Evolutionary conservation across 805 yeast genomes (phyloP), one percentile per base, ranked within the genome.

Genomic region (Wickerhamomyces bisporus): DNA sequence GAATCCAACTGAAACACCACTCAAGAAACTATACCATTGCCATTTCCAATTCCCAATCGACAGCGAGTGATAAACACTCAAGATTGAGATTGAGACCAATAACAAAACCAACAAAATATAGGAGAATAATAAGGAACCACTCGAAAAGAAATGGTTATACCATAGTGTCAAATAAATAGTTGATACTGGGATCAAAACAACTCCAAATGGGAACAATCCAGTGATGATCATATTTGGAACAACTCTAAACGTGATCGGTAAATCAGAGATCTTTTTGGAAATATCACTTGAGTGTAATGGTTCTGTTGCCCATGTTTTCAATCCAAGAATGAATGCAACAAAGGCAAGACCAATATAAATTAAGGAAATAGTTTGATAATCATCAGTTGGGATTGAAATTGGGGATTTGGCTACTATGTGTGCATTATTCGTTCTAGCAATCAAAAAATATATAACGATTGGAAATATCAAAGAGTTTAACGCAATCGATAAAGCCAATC

Each of bases 31-130:
- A 17, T 45, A 41, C 61, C 61, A 55, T 7, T 47, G 49, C 62
- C 62, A 58, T 31, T 48, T 51, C 60, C 61, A 55, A 31, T 55
- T 50, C 14, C 61, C 61, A 15, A 48, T 43, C 20, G 51, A 37
- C 11, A 57, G 35, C 11, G 50, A 41, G 20, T 55, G 43, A 32
- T 52, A 49, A 23, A 52, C 32, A 40, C 53, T 50, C 31, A 57
- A 24, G 2, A 41, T 39, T 7, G 49, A 49, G 20, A 53, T 49
- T 17, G 48, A 17, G 6, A 35, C 29, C 6, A 50, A 32, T 13
- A 58, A 26, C 1, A 34, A 14, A 4, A 58, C 27, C 2, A 50
- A 27, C 8, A 58, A 24, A 4, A 51, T 11, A 10, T 39, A 44
- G 15, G 51, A 45, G 20, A 49, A 18, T 5, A 48, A 36, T 11